Base-by-base conservation (phyloP, 2,329 filamentous ascomycete species). In the Exophiala calicioides region DNA sequence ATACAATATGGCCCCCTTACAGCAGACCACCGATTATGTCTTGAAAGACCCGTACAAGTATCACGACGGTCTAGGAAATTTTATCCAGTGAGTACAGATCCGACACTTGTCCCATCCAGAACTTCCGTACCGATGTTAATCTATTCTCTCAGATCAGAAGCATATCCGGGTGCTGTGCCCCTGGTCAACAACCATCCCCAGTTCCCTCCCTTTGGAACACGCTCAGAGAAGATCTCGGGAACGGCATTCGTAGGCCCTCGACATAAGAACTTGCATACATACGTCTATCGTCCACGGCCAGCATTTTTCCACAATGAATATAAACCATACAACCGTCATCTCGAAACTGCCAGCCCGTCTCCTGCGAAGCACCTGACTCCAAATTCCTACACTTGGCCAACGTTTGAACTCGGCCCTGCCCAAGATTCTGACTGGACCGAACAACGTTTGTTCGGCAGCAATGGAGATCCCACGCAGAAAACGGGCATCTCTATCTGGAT, bases 241-340 rank as follows among this genome's bases (percentile, higher is more conserved):
- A 80, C 77, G 2, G 76, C 78, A 18, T 82, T 82, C 61, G 76
- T 78, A 31, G 77, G 78, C 10, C 78, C 78, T 5, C 69, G 78
- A 30, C 68, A 74, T 57, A 70, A 74, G 59, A 80, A 80, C 61
- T 74, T 78, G 60, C 78, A 81, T 58, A 70, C 77, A 50, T 81
- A 78, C 78, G 67, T 81, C 13, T 80, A 81, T 56, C 73, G 78
- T 26, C 74, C 77, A 48, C 68, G 78, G 1, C 77, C 78, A 4
- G 76, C 78, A 3, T 76, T 76, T 34, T 74, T 74, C 7, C 78
- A 81, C 62, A 69, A 26, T 9, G 44, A 35, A 20, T 56, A 51
- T 26, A 30, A 31, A 10, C 51, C 43, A 3, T 50, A 54, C 18
- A 18, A 33, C 24, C 5, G 9, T 13, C n/a, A 33, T n/a, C 27